These are phyloP conservation scores for Tylopilus sp. DNA, from an alignment of 1,284 basidiomycete species.

Conservation along the genomic window DNA sequence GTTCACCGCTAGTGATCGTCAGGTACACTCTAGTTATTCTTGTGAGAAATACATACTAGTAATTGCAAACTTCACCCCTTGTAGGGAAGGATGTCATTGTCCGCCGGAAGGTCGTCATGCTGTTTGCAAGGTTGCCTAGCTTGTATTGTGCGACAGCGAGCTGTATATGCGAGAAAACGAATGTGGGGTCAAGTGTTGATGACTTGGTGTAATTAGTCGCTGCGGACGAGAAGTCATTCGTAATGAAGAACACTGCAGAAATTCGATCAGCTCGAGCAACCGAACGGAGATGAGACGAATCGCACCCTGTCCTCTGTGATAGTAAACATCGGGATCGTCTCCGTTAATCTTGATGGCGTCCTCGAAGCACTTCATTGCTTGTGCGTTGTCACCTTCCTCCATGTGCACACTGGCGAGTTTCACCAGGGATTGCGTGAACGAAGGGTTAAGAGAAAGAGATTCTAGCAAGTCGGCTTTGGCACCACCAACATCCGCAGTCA, in stretches of 20 bases:
- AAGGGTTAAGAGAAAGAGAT: constrained; percentile 80
- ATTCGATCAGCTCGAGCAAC: constrained; percentile 9
- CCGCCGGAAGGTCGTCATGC: constrained; percentile 91
- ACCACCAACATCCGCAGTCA: constrained; percentile 87
- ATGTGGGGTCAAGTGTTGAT: constrained; percentile 83
- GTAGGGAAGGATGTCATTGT: constrained; percentile 87
- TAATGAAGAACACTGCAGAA: constrained; percentile 90
- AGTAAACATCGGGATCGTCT: constrained; percentile 96
- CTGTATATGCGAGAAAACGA: constrained; percentile 97
- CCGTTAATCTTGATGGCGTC: constrained; percentile 88
- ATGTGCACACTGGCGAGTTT: constrained; percentile 98
- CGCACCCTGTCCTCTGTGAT: constrained; percentile 96
- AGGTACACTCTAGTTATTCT: constrained; percentile 4
- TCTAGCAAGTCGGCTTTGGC: constrained; percentile 90
- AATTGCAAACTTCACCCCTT: constrained; percentile 89
- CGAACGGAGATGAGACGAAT: constrained; percentile 4
- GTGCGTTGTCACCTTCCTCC: constrained; percentile 88
- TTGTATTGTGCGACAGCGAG: constrained; percentile 99
- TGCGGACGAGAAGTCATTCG: constrained; percentile 89
- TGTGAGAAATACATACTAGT: constrained; percentile 73
- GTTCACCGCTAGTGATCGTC: constrained; percentile 80
- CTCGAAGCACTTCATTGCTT: constrained; percentile 94
- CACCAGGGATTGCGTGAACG: constrained; percentile 92
- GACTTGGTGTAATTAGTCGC: constrained; percentile 94
- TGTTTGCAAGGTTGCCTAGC: constrained; percentile 78